Evolutionary conservation across 768 basidiomycete species (phyloP).

Genomic region (Cytidiella melzeri): DNA sequence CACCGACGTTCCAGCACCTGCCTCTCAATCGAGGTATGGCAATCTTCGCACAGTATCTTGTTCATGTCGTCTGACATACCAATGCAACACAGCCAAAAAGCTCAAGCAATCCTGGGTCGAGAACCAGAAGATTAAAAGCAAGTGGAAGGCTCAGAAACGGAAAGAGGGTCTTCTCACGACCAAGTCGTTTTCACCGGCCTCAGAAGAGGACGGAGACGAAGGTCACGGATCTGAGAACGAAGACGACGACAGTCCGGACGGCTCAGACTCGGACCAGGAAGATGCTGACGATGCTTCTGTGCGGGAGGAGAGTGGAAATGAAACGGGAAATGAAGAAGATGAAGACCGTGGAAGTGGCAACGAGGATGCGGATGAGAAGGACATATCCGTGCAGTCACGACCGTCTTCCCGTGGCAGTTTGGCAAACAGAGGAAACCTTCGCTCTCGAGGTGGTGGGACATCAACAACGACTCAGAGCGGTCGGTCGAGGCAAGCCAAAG

Average conservation of each 20-base stretch:
- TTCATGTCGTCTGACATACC: conserved; percentile 5
- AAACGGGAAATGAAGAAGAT: neutral
- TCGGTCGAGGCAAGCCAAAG: neutral
- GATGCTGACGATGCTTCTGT: neutral
- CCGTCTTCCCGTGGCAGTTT: neutral
- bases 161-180: conserved; percentile 31
- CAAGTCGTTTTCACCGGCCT: conserved; percentile 9
- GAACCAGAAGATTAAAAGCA: conserved; percentile 66
- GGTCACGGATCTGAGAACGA: neutral
- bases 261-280: neutral
- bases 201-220: conserved; percentile 5
- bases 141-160: conserved; percentile 72
- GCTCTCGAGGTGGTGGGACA: neutral
- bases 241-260: neutral
- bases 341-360: neutral
- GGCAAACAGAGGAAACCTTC: neutral
- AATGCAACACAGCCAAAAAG: conserved; percentile 52
- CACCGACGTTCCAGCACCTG: conserved; percentile 66
- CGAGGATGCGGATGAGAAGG: neutral
- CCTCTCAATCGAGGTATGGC: conserved; percentile 54
- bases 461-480: conserved; percentile 10
- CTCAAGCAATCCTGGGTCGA: conserved; percentile 80
- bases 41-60: neutral
- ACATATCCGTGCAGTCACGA: neutral
- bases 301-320: neutral